These are phyloP conservation scores for Cardamine chenopodiifolia DNA, from an alignment of 345 rosid species.

Conservation along the genomic window DNA sequence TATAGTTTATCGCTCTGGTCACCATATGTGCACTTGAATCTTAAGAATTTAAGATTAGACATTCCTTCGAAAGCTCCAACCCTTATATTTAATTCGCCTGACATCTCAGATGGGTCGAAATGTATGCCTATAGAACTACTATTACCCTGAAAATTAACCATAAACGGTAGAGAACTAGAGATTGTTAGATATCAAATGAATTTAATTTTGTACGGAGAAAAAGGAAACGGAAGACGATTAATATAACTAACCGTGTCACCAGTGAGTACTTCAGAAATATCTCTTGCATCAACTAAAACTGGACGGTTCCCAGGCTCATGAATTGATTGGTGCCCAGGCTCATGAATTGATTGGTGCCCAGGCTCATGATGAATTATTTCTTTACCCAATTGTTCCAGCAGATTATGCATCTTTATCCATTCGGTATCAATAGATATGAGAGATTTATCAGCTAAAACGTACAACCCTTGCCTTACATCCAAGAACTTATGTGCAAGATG, in stretches of 20 bases:
- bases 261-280: conserved; percentile 1
- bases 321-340: neutral
- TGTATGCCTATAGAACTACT: neutral
- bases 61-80: neutral
- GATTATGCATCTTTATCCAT: neutral
- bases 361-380: neutral
- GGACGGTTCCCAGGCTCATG: neutral
- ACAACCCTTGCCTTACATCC: neutral
- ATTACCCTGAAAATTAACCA: neutral
- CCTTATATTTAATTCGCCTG: neutral
- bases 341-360: no score
- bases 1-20: neutral
- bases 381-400: neutral
- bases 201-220: neutral
- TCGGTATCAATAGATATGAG: neutral
- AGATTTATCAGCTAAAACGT: neutral
- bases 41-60: conserved; percentile 5
- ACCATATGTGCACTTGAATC: neutral
- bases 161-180: neutral
- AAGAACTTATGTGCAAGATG: neutral
- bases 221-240: neutral
- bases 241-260: neutral
- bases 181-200: neutral
- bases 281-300: neutral
- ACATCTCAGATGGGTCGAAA: neutral